A percentile compares a stretch with the other conserved stretches of the same genome.
phyloP scores from a whole-genome alignment of 208 protist species.

The Crithidia acanthocephali region DNA sequence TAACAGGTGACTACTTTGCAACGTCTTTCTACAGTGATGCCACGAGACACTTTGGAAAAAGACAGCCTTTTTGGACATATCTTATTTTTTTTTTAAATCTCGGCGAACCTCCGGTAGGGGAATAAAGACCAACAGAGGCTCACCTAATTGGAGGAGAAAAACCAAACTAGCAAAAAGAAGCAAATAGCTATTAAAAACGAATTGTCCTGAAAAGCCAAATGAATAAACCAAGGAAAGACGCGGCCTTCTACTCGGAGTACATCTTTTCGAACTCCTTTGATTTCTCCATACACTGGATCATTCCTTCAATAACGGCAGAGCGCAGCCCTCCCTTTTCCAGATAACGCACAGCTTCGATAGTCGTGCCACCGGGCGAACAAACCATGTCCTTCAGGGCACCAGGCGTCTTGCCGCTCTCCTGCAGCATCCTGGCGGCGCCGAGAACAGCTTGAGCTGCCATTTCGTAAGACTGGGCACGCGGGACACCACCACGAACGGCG shows the following conservation, averaged over 20 bases:
- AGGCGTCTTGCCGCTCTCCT: constrained; percentile 70
- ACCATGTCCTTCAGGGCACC: constrained; percentile 93
- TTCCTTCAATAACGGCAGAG: constrained; percentile 92
- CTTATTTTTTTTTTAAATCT: too few relatives aligned
- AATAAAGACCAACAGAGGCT: too few relatives aligned
- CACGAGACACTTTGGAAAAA: too few relatives aligned
- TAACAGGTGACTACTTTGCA: too few relatives aligned
- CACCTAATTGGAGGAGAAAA: too few relatives aligned
- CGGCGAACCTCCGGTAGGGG: too few relatives aligned
- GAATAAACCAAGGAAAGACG: too few relatives aligned
- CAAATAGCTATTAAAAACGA: constrained; percentile 10
- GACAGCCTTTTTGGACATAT: too few relatives aligned
- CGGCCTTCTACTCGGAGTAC: constrained; percentile 36
- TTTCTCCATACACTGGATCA: constrained; percentile 89
- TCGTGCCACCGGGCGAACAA: constrained; percentile 95
- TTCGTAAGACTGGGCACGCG: constrained; percentile 78
- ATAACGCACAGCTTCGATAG: constrained; percentile 93
- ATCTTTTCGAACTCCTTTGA: constrained; percentile 82
- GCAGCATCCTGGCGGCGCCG: constrained; percentile 92
- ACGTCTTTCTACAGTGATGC: neutral
- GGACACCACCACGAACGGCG: constrained; percentile 91
- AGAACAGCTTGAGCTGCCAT: constrained; percentile 94
- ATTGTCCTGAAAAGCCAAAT: constrained; percentile 1
- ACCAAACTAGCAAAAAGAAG: neutral
- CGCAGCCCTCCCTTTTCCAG: constrained; percentile 93